Evolutionary conservation across 306 rosid genomes (phyloP).

Genomic region (Vigna trinervia): DNA sequence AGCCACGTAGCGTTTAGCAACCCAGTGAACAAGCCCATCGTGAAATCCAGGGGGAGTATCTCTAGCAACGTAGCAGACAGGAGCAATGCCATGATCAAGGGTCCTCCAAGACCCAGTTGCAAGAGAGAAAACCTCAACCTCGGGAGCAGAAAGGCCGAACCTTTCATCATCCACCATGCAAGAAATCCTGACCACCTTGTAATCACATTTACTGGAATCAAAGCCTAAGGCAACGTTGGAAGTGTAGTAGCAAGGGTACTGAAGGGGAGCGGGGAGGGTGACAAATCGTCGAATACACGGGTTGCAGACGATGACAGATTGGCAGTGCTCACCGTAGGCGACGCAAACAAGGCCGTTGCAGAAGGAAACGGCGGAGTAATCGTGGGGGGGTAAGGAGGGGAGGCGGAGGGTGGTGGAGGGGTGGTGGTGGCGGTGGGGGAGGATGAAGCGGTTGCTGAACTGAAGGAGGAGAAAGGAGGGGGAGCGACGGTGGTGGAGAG

Average conservation of each 20-base stretch:
- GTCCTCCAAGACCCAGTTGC: conserved; percentile 40
- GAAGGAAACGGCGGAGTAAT: conserved; percentile 21
- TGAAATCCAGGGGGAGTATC: conserved; percentile 31
- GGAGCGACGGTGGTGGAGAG: conserved; percentile 17
- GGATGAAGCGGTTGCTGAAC: neutral
- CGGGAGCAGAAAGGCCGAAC: conserved; percentile 8
- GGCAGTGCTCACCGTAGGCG: neutral
- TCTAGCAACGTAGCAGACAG: neutral
- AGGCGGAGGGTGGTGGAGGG: conserved; percentile 7
- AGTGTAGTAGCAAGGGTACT: neutral
- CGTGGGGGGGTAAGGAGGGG: neutral
- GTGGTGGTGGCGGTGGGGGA: conserved; percentile 13
- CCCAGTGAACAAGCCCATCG: conserved; percentile 44
- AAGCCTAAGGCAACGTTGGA: conserved; percentile 35
- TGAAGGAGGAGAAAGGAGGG: conserved; percentile 21
- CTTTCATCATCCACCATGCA: conserved; percentile 37
- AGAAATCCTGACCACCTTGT: conserved; percentile 41
- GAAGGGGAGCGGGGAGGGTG: conserved; percentile 32
- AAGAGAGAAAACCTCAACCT: conserved; percentile 46
- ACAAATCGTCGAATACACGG: conserved; percentile 38
- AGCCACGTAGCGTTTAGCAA: neutral
- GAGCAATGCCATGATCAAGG: conserved; percentile 8
- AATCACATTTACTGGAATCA: conserved; percentile 27
- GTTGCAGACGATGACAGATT: conserved; percentile 29
- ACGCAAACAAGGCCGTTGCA: conserved; percentile 42